Evolutionary conservation across 495 filamentous ascomycete genomes (phyloP), one percentile per base, ranked within the genome.

Genomic region (Umbilicaria muhlenbergii): DNA sequence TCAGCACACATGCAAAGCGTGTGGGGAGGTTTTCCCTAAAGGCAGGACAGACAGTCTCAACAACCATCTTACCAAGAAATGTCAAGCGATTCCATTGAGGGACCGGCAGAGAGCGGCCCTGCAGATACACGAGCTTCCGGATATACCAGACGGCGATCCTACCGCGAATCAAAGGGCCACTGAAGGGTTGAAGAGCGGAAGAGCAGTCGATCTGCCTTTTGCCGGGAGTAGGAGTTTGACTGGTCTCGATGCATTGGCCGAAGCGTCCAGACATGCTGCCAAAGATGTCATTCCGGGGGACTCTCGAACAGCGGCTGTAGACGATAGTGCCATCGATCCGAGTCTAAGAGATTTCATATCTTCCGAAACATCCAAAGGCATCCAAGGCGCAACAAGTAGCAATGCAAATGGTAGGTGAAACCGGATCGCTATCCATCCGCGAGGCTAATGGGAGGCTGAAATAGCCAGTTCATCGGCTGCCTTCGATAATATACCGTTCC

Each of bases 1-100:
- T 53, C 77, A 82, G 51, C 81, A 89, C 57, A 86, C 80, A 3
- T 93, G 85, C 72, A 86, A 84, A 64, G 68, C 75, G 34, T 93
- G 86, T 53, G 82, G 83, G 38, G 82, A 89, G 53, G 74, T 77
- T 50, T 89, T 89, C 46, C 82, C 83, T 36, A 88, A 88, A 51
- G 86, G 86, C 50, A 74, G 86, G 40, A 76, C 83, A 54, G 86
- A 93, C 47, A 83, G 74, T 53, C 61, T 93, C 15, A 80, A 73
- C 31, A 77, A 65, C 49, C 86, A 93, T 54, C 64, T 93, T 38
- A 71, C 80, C 36, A 88, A 84, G 59, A 86, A 80, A 62, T 93
- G 86, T 55, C 79, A 78, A 35, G 80, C 77, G 15, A 78, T 87
- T 28, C 67, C 73, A 32, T 61, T 79, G 44, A 68, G 70, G 35